A percentile compares a stretch with the other conserved stretches of the same genome.
Evolutionary conservation across 2,329 filamentous ascomycete genomes (phyloP).

Genomic region (Trichophyton rubrum): DNA sequence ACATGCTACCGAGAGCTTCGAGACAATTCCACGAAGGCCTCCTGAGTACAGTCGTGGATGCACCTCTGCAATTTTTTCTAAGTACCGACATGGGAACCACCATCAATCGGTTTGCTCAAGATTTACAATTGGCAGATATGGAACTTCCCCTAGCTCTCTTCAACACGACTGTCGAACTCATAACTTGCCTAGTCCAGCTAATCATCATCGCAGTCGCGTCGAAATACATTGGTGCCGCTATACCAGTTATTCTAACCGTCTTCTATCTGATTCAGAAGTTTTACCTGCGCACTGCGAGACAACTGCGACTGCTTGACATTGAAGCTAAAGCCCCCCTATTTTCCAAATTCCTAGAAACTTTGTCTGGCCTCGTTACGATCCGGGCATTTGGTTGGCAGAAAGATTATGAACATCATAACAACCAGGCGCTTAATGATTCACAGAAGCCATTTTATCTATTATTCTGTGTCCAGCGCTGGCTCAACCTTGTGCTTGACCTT

Average conservation of each 20-base stretch:
- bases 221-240: background rate
- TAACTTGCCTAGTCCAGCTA: background rate
- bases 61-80: slow-evolving; percentile 33
- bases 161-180: slow-evolving; percentile 5
- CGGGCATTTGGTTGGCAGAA: slow-evolving; percentile 7
- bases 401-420: slow-evolving; percentile 15
- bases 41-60: slow-evolving; percentile 17
- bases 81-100: slow-evolving; percentile 34
- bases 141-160: background rate
- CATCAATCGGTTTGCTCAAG: background rate
- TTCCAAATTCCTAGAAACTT: slow-evolving; percentile 23
- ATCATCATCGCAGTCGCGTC: background rate
- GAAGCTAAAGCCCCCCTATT: slow-evolving; percentile 34
- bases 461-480: slow-evolving; percentile 24
- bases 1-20: background rate
- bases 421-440: slow-evolving; percentile 22
- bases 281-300: slow-evolving; percentile 36
- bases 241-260: background rate
- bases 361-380: slow-evolving; percentile 17
- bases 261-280: slow-evolving; percentile 11
- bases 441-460: slow-evolving; percentile 28
- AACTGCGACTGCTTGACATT: slow-evolving; percentile 33
- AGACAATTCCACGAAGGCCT: slow-evolving; percentile 14
- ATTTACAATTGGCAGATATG: background rate
- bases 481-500: slow-evolving; percentile 30